Base-by-base conservation (phyloP, 371 early-diverging fungal species). In the Phascolomyces articulosus region DNA sequence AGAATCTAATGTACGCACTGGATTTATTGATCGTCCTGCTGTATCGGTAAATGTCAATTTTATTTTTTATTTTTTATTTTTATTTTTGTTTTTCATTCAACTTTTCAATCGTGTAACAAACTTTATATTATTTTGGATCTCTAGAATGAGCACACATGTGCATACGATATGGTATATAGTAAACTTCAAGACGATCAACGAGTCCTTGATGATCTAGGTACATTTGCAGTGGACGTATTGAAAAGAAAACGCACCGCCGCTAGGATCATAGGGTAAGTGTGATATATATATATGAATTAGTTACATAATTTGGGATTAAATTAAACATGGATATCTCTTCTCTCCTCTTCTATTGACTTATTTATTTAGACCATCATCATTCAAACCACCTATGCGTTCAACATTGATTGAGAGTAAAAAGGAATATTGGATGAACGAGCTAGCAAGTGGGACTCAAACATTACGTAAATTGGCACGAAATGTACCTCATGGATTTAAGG, bases 1-100 rank as follows among this genome's bases (percentile, higher is more conserved):
- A 6, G 87, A 87, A 62, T 77, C 80, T 28, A 88, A 87, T 63
- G 87, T 93, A 24, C 86, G 91, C n/a, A 82, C 84, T 60, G 93
- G 93, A 24, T 89, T 85, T 60, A 78, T 82, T 2, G 90, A 91
- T 65, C 74, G 73, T 34, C 83, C 85, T 29, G 74, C 85, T 27
- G 83, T 89, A 28, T 77, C 71, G 44, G 78, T 68, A 75, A n/a
- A n/a, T n/a, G n/a, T n/a, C n/a, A n/a, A n/a, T n/a, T n/a, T n/a
- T 34, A 11, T 34, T 34, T 34, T 34, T 34, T 34, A 34, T 9
- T 34, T 13, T 47, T 20, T 20, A 9, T 47, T 16, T 47, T 13
- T 47, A 20, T n/a, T 41, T 58, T 16, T 54, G 13, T 18, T 41
- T 59, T 59, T 20, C 4, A 27, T 58, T n/a, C 11, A 34, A 40